A percentile compares a stretch with the other conserved stretches of the same genome.
phyloP scores from a whole-genome alignment of 2,329 filamentous ascomycete genomes.

The Colletotrichum abscissum region DNA sequence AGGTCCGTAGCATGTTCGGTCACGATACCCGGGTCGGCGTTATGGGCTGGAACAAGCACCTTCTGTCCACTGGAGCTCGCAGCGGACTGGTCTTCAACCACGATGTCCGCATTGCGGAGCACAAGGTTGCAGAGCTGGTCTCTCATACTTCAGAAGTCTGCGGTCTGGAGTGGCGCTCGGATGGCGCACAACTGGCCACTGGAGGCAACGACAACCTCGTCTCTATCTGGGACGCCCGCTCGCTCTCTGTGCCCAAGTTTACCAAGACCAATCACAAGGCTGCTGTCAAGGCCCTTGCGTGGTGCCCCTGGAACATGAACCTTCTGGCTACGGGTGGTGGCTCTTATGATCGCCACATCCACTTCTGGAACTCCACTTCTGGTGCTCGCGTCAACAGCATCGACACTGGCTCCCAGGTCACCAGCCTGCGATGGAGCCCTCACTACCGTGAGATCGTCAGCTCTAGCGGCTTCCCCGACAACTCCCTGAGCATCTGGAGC shows the following conservation, averaged over 20 bases:
- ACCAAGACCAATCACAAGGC: conserved; percentile 99
- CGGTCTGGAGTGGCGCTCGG: conserved; percentile 96
- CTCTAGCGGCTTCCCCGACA: conserved; percentile 98
- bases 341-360: conserved; percentile 96
- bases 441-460: conserved; percentile 98
- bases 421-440: conserved; percentile 94
- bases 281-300: conserved; percentile 96
- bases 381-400: conserved; percentile 99
- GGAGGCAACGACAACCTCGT: conserved; percentile 99
- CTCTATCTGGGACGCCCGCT: conserved; percentile 98
- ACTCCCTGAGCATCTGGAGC: conserved; percentile 98
- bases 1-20: conserved; percentile 98
- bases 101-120: conserved; percentile 95
- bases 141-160: conserved; percentile 98
- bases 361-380: conserved; percentile 99
- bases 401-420: conserved; percentile 97
- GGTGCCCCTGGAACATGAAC: conserved; percentile 99
- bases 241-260: conserved; percentile 94
- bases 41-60: conserved; percentile 99
- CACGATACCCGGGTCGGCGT: conserved; percentile 97
- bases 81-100: conserved; percentile 98
- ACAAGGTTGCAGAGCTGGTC: conserved; percentile 97
- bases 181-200: conserved; percentile 95
- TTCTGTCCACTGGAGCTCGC: conserved; percentile 92
- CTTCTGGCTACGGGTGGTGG: conserved; percentile 95